Percentiles rank a stretch among this genome's conserved stretches.
Conservation (phyloP, 768 basidiomycete genomes). For the Boletus reticulatus region DNA sequence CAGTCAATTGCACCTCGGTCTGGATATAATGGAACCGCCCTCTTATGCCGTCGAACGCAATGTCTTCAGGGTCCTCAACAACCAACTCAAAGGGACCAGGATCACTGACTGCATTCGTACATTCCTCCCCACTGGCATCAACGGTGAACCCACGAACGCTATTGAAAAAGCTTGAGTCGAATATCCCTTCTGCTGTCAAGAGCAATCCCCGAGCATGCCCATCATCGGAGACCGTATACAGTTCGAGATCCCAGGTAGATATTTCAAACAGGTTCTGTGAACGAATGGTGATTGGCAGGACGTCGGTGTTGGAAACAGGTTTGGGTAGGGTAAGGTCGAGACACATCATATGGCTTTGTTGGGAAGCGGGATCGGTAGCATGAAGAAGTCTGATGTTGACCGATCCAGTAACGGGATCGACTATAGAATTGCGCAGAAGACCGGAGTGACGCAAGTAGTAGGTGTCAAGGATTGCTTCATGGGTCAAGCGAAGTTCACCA, state of each 20-base stretch:
- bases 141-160: background rate
- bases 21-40: too few relatives aligned
- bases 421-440: background rate
- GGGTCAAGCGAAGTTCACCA: background rate
- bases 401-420: background rate
- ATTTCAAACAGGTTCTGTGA: background rate
- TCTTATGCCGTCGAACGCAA: too few relatives aligned
- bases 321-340: background rate
- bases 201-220: background rate
- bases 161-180: rapidly evolving
- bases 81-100: background rate
- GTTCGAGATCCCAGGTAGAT: background rate
- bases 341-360: background rate
- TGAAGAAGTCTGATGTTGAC: background rate
- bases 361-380: background rate
- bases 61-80: too few relatives aligned
- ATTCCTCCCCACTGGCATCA: background rate
- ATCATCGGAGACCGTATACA: background rate
- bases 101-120: background rate
- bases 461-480: background rate
- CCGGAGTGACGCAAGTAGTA: background rate
- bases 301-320: background rate
- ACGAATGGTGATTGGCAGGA: background rate
- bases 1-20: too few relatives aligned
- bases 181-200: background rate